Base-by-base conservation (phyloP, 129 eudicot species). In the Pittosporum tobira region DNA sequence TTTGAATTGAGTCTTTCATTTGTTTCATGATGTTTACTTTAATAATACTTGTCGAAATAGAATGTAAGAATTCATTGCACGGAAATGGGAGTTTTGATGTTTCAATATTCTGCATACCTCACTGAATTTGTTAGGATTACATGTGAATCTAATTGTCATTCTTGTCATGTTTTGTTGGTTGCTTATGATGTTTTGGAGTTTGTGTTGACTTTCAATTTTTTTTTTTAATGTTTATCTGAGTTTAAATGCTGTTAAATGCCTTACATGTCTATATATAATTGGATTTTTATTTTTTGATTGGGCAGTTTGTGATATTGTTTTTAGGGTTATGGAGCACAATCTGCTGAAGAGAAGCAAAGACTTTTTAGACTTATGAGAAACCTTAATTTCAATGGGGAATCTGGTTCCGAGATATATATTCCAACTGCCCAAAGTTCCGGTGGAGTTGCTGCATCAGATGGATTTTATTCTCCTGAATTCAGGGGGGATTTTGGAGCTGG, bases 401-500 rank as follows among this genome's bases (percentile, higher is more conserved):
- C 77, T 76, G 88, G 84, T 71, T 86, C 96, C 14, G 98, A 86
- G 73, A 84, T 90, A n/a, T 87, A 71, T 51, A 78, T 87, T 67
- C 94, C 87, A 28, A 83, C 83, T 34, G 76, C 85, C 59, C 95
- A 82, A 66, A 83, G 87, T 69, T 72, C 73, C 37, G 85, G 81
- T 21, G 88, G 83, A 56, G 65, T 80, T 61, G 73, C 74, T 59
- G 62, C 79, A 36, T 66, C 81, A 49, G 94, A 91, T 51, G 83
- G 81, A 46, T 74, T 68, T 51, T 77, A 78, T 59, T 78, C 95
- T 57, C 78, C 96, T 2, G 98, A 91, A 37, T 91, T 87, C 66
- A 80, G 94, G 59, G 96, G 96, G 57, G 98, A 91, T 81, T 91
- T 91, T 83, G 98, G 98, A 57, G 96, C 96, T 64, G 98, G 98